Conservation (phyloP, 805 yeast species). For the Yarrowia porcina region DNA sequence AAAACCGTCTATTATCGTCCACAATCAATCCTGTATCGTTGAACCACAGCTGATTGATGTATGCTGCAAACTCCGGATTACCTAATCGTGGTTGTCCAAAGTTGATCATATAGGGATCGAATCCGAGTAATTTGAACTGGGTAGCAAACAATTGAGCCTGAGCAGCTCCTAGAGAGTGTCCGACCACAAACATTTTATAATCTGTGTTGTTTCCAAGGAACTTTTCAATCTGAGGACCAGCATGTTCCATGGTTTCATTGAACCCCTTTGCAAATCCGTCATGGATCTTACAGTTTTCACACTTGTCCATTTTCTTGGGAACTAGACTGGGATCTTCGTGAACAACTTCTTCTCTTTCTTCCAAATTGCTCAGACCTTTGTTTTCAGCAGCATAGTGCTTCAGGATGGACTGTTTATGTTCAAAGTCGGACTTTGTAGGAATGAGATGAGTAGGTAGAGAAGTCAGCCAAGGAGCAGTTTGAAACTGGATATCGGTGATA, state of each 20-base stretch:
- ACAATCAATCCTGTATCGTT: background rate
- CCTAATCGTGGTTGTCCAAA: slow-evolving; percentile 10
- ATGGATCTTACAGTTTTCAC: background rate
- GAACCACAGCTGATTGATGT: slow-evolving; percentile 9
- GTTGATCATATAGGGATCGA: background rate
- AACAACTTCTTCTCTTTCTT: background rate
- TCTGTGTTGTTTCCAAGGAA: background rate
- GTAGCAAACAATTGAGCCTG: slow-evolving; percentile 4
- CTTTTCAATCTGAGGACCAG: background rate
- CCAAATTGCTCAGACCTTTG: background rate
- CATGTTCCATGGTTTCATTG: background rate
- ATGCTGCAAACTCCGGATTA: slow-evolving; percentile 6
- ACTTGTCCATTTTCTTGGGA: background rate
- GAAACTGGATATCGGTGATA: slow-evolving; percentile 2
- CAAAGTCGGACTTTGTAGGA: background rate
- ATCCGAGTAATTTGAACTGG: background rate
- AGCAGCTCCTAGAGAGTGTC: slow-evolving; percentile 24
- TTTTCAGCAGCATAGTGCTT: background rate
- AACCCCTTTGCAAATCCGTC: slow-evolving; percentile 2
- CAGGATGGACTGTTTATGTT: background rate
- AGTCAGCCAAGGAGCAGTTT: background rate
- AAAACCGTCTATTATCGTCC: background rate
- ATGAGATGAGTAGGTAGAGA: background rate
- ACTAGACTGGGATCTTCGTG: background rate
- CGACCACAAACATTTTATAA: background rate